These are phyloP conservation scores for Trichoderma virens DNA, from an alignment of 495 filamentous ascomycete genomes.

Conservation along the genomic window DNA sequence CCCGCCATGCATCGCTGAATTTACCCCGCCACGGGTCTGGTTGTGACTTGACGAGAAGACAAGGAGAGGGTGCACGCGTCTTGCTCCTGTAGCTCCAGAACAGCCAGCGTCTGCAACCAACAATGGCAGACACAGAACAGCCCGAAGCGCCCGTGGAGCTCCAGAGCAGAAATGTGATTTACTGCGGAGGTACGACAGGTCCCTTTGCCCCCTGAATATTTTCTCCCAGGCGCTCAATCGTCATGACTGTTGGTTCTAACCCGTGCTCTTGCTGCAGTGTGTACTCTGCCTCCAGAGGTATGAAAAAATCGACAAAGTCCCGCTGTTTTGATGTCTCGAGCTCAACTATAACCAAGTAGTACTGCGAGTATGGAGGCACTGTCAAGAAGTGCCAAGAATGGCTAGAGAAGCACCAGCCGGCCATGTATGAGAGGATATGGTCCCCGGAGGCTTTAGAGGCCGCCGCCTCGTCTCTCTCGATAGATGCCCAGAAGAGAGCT, in stretches of 20 bases:
- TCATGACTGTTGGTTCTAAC: slow-evolving; percentile 12
- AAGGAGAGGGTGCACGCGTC: slow-evolving; percentile 11
- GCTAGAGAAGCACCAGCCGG: slow-evolving; percentile 67
- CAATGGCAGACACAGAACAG: slow-evolving; percentile 35
- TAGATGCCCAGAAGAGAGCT: slow-evolving; percentile 85
- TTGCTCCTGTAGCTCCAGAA: slow-evolving; percentile 8
- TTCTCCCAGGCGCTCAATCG: slow-evolving; percentile 12
- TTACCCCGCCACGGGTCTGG: slow-evolving; percentile 13
- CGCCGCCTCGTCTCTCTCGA: slow-evolving; percentile 72
- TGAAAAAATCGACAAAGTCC: not conserved
- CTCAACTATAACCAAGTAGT: slow-evolving; percentile 47
- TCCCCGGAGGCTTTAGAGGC: slow-evolving; percentile 78
- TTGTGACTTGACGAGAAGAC: not conserved
- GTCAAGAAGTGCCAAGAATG: slow-evolving; percentile 97
- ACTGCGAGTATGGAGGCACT: slow-evolving; percentile 97
- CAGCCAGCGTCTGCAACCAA: not conserved
- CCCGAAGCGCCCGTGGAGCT: slow-evolving; percentile 39
- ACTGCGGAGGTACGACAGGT: slow-evolving; percentile 66
- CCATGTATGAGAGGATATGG: slow-evolving; percentile 70
- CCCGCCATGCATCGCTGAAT: slow-evolving; percentile 14
- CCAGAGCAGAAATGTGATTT: slow-evolving; percentile 60
- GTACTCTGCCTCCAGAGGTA: slow-evolving; percentile 91
- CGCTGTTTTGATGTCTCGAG: not conserved
- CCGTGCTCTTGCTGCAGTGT: slow-evolving; percentile 50
- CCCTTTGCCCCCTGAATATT: slow-evolving; percentile 14